Percentiles rank a stretch among this genome's conserved stretches.
Conservation (phyloP, 495 filamentous ascomycete species). For the Extremus antarcticus region DNA sequence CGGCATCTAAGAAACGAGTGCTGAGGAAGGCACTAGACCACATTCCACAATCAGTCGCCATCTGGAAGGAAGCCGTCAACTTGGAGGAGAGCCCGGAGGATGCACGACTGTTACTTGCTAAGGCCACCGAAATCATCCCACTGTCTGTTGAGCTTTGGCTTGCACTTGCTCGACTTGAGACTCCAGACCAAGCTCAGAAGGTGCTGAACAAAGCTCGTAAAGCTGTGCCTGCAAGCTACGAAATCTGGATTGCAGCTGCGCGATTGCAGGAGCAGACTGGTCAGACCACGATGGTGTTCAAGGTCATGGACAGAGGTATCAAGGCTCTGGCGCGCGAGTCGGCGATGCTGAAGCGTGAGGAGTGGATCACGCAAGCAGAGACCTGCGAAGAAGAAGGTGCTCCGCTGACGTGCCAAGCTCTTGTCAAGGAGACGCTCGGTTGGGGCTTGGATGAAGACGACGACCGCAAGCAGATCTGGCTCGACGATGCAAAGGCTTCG, state of each 20-base stretch:
- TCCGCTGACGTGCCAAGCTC: slow-evolving; percentile 70
- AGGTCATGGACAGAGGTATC: slow-evolving; percentile 88
- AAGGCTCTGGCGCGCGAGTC: slow-evolving; percentile 82
- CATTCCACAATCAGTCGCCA: slow-evolving; percentile 77
- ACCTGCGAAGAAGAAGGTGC: slow-evolving; percentile 90
- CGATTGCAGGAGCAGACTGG: slow-evolving; percentile 88
- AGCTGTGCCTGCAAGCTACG: slow-evolving; percentile 79
- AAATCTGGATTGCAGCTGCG: slow-evolving; percentile 92
- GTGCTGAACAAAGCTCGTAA: slow-evolving; percentile 93
- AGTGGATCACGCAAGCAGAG: slow-evolving; percentile 93
- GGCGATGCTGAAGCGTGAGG: slow-evolving; percentile 91
- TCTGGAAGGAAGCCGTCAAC: slow-evolving; percentile 98
- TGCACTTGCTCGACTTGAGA: slow-evolving; percentile 79
- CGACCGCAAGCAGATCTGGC: slow-evolving; percentile 88
- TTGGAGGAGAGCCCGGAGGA: slow-evolving; percentile 81
- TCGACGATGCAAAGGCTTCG: slow-evolving; percentile 76
- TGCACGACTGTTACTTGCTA: slow-evolving; percentile 75
- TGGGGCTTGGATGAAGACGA: slow-evolving; percentile 94
- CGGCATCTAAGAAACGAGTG: slow-evolving; percentile 76
- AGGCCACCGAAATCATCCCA: slow-evolving; percentile 89
- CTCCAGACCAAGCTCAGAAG: slow-evolving; percentile 78
- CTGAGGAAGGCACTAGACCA: slow-evolving; percentile 78
- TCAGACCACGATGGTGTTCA: slow-evolving; percentile 51
- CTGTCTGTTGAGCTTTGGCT: slow-evolving; percentile 91
- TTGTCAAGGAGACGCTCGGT: slow-evolving; percentile 86